Base-by-base conservation (phyloP, 768 basidiomycete species). In the Suillus paluster region DNA sequence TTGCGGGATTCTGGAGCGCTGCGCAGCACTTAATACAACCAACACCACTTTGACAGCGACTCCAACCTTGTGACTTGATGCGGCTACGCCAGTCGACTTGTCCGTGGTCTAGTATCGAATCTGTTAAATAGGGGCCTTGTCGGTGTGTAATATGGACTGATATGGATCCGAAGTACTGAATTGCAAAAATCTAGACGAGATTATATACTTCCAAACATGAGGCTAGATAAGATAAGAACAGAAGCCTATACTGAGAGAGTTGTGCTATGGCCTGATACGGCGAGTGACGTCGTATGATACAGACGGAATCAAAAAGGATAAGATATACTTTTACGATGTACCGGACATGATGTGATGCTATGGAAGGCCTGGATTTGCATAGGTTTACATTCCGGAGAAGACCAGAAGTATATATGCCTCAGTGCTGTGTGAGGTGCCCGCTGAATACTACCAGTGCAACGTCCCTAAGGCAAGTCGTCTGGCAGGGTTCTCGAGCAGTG, bases 191-290 rank as follows among this genome's bases (percentile, higher is more conserved):
- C 52, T 36, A 2, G 21, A 54, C 8, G 8, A 23, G 12, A 17
- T 23, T 19, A 25, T 25, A 9, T 25, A 17, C 6, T 55, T 25
- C 17, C 11, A 19, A 8, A 17, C 54, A 55, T 1, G 54, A 55
- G 54, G 54, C 54, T 3, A 55, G 54, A 55, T 55, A 55, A 55
- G 42, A 44, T 10, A n/a, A 21, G 4, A n/a, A n/a, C n/a, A n/a
- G n/a, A n/a, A n/a, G n/a, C n/a, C n/a, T n/a, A n/a, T n/a, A n/a
- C n/a, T n/a, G n/a, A n/a, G 42, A 21, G n/a, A n/a, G 42, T 19
- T n/a, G 42, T 30, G 6, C 30, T 30, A 30, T 30, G 30, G 4
- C 30, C 30, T n/a, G 11, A 30, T 30, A 49, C 5, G 25, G 27
- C 2, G 25, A 19, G 27, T 50, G 49, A 30, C 5, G 11, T 30